Evolutionary conservation across 2,329 filamentous ascomycete genomes (phyloP), one percentile per base, ranked within the genome.

Genomic region (Xylogone sp.): DNA sequence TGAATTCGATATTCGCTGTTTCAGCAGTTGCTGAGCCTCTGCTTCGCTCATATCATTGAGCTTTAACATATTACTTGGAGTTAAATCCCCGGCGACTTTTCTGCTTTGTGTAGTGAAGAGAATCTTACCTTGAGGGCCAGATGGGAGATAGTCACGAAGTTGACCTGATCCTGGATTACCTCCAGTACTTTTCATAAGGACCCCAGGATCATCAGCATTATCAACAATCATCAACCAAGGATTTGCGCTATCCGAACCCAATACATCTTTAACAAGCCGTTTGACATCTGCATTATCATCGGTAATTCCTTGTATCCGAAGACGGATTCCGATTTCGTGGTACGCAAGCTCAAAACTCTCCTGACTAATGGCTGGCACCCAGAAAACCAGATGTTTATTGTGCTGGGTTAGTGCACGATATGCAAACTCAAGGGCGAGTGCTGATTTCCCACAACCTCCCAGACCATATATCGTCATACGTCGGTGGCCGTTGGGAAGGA

Each of bases 221-320:
- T 76, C 72, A 16, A 76, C 47, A 6, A 75, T 59, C 2, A 75
- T 56, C 45, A 75, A 56, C 71, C 69, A 75, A 22, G 53, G 59
- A 5, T 66, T 63, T 0, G 59, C 48, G 1, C 46, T 47, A 10
- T 59, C 52, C 24, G 18, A 43, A 50, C 24, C 48, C 18, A 54
- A 45, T n/a, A 10, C 20, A 5, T 42, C 18, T n/a, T 53, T 47
- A 16, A 54, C 45, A 42, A 48, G 42, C 31, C 27, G 9, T 42
- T 49, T 49, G 16, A 44, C 21, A 42, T 54, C 52, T 12, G 42
- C 50, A 12, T 19, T 34, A 21, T 51, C 43, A 24, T 53, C 47
- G 13, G 43, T 43, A 27, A 49, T 45, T 27, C 47, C 47, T 39
- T 22, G 43, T 52, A 52, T 48, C n/a, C 42, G 16, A 7, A 74